Evolutionary conservation across 2,329 filamentous ascomycete species (phyloP).

Genomic region (Zymoseptoria pseudotritici): DNA sequence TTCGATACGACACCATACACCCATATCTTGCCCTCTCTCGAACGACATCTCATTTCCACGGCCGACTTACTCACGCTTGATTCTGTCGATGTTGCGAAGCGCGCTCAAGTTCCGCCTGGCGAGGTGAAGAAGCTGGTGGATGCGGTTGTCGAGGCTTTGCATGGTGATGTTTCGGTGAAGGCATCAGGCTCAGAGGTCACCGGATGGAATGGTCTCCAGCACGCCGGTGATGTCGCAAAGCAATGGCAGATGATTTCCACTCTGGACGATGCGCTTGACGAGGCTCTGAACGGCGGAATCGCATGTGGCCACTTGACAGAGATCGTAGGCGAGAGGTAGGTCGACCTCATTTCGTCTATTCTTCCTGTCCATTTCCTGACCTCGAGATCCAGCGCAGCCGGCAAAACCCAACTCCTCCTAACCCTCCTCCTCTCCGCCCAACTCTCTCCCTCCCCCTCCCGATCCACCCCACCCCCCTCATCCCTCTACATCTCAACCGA

Average conservation of each 20-base stretch:
- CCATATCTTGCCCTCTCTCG: conserved; percentile 70
- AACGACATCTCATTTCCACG: conserved; percentile 68
- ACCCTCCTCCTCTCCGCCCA: conserved; percentile 78
- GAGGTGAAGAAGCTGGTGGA: conserved; percentile 69
- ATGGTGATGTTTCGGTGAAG: conserved; percentile 29
- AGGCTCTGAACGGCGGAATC: conserved; percentile 67
- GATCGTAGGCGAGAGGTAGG: conserved; percentile 78
- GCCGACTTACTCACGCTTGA: conserved; percentile 82
- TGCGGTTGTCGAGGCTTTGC: conserved; percentile 62
- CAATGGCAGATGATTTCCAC: conserved; percentile 65
- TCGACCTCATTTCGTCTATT: not conserved
- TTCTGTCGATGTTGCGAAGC: conserved; percentile 72
- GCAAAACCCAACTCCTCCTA: conserved; percentile 91
- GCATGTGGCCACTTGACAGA: conserved; percentile 77
- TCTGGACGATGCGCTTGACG: conserved; percentile 66
- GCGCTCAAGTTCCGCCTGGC: conserved; percentile 70
- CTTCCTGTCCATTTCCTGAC: conserved; percentile 4
- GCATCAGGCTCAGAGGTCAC: not conserved
- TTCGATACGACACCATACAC: conserved; percentile 66
- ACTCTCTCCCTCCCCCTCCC: conserved; percentile 55
- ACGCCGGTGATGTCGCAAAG: conserved; percentile 34
- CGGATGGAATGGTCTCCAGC: conserved; percentile 8
- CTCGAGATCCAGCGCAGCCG: conserved; percentile 56
- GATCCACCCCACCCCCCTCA: conserved; percentile 34
- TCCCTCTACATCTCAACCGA: conserved; percentile 94